Evolutionary conservation across 2,329 filamentous ascomycete species (phyloP).

Genomic region (Chalara sp.): DNA sequence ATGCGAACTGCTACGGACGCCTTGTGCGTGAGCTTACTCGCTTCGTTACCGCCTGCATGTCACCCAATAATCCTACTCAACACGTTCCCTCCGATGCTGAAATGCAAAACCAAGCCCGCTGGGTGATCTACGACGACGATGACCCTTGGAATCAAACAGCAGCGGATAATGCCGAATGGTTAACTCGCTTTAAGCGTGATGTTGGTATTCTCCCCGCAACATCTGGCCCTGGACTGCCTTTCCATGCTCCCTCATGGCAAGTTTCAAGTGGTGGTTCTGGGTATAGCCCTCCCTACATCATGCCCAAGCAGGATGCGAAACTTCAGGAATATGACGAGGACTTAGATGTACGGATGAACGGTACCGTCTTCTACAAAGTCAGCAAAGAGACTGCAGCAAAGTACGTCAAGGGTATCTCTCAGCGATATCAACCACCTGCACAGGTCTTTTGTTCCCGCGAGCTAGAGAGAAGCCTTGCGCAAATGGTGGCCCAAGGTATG

Average conservation of each 20-base stretch:
- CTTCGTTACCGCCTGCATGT: conserved; percentile 47
- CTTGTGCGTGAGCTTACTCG: conserved; percentile 46
- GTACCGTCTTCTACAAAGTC: conserved; percentile 34
- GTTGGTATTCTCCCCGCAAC: conserved; percentile 42
- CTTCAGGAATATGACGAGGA: conserved; percentile 30
- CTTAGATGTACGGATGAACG: conserved; percentile 17
- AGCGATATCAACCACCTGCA: conserved; percentile 39
- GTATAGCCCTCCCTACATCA: conserved; percentile 48
- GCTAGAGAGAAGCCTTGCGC: conserved; percentile 46
- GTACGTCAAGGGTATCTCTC: conserved; percentile 39
- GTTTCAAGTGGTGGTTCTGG: conserved; percentile 44
- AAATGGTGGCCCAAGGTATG: conserved; percentile 39
- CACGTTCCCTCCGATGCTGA: conserved; percentile 55
- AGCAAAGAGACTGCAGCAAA: conserved; percentile 40
- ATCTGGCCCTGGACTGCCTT: conserved; percentile 43
- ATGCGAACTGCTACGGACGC: conserved; percentile 53
- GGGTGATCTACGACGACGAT: conserved; percentile 58
- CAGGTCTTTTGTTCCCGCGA: conserved; percentile 52
- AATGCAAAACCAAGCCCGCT: conserved; percentile 56
- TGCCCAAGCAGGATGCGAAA: conserved; percentile 29
- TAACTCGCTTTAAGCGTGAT: conserved; percentile 54
- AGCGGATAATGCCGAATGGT: conserved; percentile 58
- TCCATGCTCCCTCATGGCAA: conserved; percentile 33
- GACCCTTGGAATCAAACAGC: conserved; percentile 60
- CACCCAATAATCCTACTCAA: conserved; percentile 51